A percentile compares a stretch with the other conserved stretches of the same genome.
Evolutionary conservation across 2,329 filamentous ascomycete genomes (phyloP).

Genomic region (Aureobasidium musti): DNA sequence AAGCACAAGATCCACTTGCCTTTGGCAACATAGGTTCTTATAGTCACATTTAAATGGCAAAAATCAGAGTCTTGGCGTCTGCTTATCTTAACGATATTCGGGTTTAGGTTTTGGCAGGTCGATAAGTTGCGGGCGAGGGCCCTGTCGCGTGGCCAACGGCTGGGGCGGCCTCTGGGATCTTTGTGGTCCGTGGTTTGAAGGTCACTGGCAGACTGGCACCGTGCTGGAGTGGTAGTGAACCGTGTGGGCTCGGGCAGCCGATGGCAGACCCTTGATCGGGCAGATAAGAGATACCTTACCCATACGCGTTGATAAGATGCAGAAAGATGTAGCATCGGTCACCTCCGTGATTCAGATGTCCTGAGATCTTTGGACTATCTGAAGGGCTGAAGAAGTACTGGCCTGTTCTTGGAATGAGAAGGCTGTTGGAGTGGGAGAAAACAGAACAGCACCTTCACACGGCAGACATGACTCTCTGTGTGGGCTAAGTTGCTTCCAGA

Average conservation of each 20-base stretch:
- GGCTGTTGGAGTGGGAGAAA: neutral
- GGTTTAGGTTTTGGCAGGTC: conserved; percentile 21
- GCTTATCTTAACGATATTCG: conserved; percentile 17
- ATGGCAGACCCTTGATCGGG: neutral
- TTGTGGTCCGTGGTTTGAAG: conserved; percentile 2
- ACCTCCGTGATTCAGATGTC: neutral
- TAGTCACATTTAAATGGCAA: neutral
- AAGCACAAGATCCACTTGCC: neutral
- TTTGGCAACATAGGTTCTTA: neutral
- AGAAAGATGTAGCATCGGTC: neutral
- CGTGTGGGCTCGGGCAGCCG: conserved; percentile 3
- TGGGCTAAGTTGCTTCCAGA: too few relatives aligned
- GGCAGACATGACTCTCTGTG: neutral
- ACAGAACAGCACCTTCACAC: neutral
- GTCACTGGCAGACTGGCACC: neutral
- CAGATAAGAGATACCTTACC: conserved; percentile 16
- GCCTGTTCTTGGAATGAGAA: neutral
- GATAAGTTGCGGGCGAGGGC: conserved; percentile 4
- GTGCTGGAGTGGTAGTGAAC: neutral
- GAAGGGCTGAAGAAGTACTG: neutral
- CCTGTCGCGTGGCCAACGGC: conserved; percentile 18
- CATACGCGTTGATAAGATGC: conserved; percentile 3
- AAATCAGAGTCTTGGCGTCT: conserved; percentile 9
- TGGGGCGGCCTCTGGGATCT: neutral
- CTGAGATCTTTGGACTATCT: too few relatives aligned